Evolutionary conservation across 371 early-diverging fungal genomes (phyloP), one percentile per base, ranked within the genome.

Genomic region (Rhizopus sp.): DNA sequence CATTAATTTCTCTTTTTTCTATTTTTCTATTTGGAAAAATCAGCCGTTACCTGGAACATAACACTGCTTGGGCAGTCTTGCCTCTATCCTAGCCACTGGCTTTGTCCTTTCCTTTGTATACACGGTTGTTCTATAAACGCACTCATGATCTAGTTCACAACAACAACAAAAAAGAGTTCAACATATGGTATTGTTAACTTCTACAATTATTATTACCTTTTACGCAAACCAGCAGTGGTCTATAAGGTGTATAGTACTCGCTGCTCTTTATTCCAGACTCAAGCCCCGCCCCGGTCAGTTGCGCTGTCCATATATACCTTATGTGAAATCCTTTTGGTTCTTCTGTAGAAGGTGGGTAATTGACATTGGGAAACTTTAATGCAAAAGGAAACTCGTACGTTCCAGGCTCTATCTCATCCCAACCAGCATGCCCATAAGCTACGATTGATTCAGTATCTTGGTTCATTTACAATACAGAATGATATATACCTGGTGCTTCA

Each of bases 331-430:
- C 78, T 35, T 67, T 53, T 4, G 78, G 78, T 40, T 78, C 74
- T 54, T 74, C 79, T 63, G 72, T 68, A 0, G 75, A 74, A 1
- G 79, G 79, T 17, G 79, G 79, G 50, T 73, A 78, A 51, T 78
- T 78, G 30, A 78, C 76, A 59, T 78, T 78, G 4, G 79, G 79
- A 57, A 78, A 78, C 79, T 84, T 84, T 55, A 82, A 72, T 3
- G 85, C 83, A 67, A 84, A 84, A 6, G 83, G 81, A 51, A 74
- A 84, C 40, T 74, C 72, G 60, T 84, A 78, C 13, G 70, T 66
- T 10, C 85, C 82, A 1, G 78, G 52, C 5, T 77, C 73, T 45
- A 84, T 60, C 49, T 84, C 85, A 40, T 77, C 66, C 85, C 85
- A 84, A 12, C 73, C 73, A 33, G 79, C 46, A 50, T 82, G 79